Evolutionary conservation across 495 filamentous ascomycete genomes (phyloP), one percentile per base, ranked within the genome.

Genomic region (Aspergillus hancockii): DNA sequence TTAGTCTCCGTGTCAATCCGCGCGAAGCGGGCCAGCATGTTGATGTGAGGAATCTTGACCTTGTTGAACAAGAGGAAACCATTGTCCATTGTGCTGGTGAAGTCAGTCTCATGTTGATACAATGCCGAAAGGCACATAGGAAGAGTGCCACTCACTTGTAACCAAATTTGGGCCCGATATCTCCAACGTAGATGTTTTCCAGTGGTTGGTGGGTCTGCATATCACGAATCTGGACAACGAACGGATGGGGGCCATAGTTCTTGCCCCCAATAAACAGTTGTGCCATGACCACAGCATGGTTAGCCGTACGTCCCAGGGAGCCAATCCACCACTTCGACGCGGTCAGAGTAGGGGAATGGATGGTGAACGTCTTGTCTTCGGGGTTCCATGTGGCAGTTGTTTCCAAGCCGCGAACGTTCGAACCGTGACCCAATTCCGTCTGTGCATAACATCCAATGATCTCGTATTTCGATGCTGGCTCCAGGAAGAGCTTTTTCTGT

Each of bases 261-360:
- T 87, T 88, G 46, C 84, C 85, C 38, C 68, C 74, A 54, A 90
- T 83, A 38, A 81, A 79, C 41, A 89, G 71, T 65, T 90, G 85
- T 13, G 89, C 89, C 84, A 90, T 87, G 1, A 92, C 89, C 25
- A 88, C 82, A 0, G 89, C 88, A 71, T 90, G 82, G 61, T 89
- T 91, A 19, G 89, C 88, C 10, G 85, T 83, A n/a, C 83, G 71
- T 49, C 89, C 89, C 7, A 90, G 75, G 23, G 85, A 86, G 0
- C 89, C 89, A 64, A 90, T 89, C 89, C 89, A 91, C 88, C 88
- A 92, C 67, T 92, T 92, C 38, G 83, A 84, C 16, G 86, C 79
- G 10, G 87, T 90, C 54, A 89, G 73, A 54, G 79, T 73, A 0
- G 89, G 89, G 0, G 85, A 87, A 63, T 88, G 82, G 50, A 92